Conservation (phyloP, 345 rosid species). For the Lepidium sativum region DNA sequence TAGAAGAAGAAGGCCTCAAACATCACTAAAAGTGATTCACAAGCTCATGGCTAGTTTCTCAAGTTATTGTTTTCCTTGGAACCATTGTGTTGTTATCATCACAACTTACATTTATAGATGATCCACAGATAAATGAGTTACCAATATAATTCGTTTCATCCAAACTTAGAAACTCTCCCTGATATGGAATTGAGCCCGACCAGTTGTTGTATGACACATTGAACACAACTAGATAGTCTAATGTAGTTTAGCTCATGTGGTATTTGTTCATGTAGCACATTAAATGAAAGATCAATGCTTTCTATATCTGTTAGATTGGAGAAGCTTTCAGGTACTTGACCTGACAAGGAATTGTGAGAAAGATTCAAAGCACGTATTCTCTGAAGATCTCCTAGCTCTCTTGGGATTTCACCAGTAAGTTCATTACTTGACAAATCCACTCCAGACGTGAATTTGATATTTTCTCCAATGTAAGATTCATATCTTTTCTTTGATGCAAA, state of each 20-base stretch:
- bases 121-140: constrained; percentile 20
- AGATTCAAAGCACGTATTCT: constrained; percentile 12
- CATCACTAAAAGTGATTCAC: no score
- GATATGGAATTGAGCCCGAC: constrained; percentile 10
- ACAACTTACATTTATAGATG: not conserved
- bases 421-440: no score
- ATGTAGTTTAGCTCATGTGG: constrained; percentile 8
- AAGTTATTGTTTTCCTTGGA: no score
- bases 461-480: no score
- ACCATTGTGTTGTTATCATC: not conserved
- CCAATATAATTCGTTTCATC: constrained; percentile 16
- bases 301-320: constrained; percentile 24
- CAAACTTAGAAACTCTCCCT: constrained; percentile 4
- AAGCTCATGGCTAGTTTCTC: no score
- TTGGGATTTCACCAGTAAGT: no score
- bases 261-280: constrained; percentile 16
- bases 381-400: no score
- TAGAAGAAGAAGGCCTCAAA: no score
- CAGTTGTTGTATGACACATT: constrained; percentile 31
- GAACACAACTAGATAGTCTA: constrained; percentile 5
- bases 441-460: no score
- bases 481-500: no score
- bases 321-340: constrained; percentile 25
- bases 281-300: constrained; percentile 31
- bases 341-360: constrained; percentile 25